phyloP scores from a whole-genome alignment of 352 stramenopile genomes.

The Globisporangium okanoganense region DNA sequence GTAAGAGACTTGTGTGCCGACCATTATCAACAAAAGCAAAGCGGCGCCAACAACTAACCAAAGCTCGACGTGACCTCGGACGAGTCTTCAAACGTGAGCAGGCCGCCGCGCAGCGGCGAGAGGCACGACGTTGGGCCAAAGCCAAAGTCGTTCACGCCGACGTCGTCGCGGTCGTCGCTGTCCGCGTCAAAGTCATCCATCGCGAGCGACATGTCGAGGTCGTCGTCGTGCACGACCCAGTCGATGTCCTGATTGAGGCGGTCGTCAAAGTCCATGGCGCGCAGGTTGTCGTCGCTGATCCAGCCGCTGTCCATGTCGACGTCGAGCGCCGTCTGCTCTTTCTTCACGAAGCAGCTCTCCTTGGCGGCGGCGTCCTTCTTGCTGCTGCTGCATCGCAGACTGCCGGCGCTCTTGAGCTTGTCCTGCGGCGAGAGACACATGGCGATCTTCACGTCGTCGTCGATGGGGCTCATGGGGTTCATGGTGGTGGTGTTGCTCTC shows the following conservation, averaged over 20 bases:
- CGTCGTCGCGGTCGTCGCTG: constrained; percentile 32
- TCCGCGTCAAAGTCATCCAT: constrained; percentile 53
- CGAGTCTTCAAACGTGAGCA: constrained; percentile 23
- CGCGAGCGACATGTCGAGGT: constrained; percentile 52
- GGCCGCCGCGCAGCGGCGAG: constrained; percentile 42
- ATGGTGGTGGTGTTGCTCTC: background rate
- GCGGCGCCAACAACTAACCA: constrained; percentile 53
- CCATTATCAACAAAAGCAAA: constrained; percentile 42
- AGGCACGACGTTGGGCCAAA: constrained; percentile 53
- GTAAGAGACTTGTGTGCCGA: constrained; percentile 13
- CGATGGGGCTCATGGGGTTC: constrained; percentile 29
- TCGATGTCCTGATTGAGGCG: constrained; percentile 79
- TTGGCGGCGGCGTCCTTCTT: constrained; percentile 24
- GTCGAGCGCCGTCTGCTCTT: constrained; percentile 19
- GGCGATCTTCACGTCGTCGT: constrained; percentile 45
- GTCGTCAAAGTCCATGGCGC: constrained; percentile 70
- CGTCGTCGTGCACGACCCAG: constrained; percentile 71
- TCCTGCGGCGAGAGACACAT: constrained; percentile 72
- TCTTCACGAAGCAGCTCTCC: constrained; percentile 21
- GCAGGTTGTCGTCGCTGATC: constrained; percentile 80
- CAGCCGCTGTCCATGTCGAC: constrained; percentile 50
- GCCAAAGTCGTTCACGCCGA: constrained; percentile 61
- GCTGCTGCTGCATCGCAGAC: constrained; percentile 12
- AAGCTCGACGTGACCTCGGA: constrained; percentile 62
- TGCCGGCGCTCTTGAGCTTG: constrained; percentile 37